Base-by-base conservation (phyloP, 2,329 filamentous ascomycete species). In the Podosphaera aphanis region DNA sequence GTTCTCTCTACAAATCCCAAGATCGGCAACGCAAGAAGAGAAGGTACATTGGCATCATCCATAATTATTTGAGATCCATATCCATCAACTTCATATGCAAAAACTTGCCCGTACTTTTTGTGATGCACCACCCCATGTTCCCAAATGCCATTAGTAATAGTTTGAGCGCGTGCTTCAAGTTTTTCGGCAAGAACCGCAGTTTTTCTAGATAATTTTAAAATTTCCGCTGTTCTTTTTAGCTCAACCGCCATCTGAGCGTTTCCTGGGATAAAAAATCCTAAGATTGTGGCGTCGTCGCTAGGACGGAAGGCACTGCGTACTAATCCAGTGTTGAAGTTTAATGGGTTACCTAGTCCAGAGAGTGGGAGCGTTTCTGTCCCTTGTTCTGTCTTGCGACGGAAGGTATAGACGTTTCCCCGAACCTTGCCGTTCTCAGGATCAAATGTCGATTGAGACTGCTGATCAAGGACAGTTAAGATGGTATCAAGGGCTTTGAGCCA, bases 191-290 rank as follows among this genome's bases (percentile, higher is more conserved):
- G 56, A 2, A 66, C 59, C 42, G 79, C 53, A 29, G 56, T 72
- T 1, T 68, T 73, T 5, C 66, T 66, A 45, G 65, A 64, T 18
- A 39, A 21, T 39, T 27, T 23, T n/a, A 95, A 70, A 18, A 92
- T 67, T 5, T 68, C 66, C 0, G 83, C 76, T 0, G 82, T 77
- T 37, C 82, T 77, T 51, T 77, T 73, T 21, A 98, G 67, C 61
- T 98, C 85, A 0, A 88, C 82, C 2, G 84, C 78, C 70, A 98
- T 93, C 78, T 93, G 88, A 20, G 90, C 90, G 58, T 98, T 98
- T 33, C 83, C 79, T 0, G 90, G 90, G 53, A 98, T 93, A 59
- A 93, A 83, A 66, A 84, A 98, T 39, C 86, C 86, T 2, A 98
- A 68, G 33, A 90, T 94, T 0, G 85, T 92, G 2, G 90, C 84